phyloP scores from a whole-genome alignment of 441 rosid species.

The Codiaeum variegatum region DNA sequence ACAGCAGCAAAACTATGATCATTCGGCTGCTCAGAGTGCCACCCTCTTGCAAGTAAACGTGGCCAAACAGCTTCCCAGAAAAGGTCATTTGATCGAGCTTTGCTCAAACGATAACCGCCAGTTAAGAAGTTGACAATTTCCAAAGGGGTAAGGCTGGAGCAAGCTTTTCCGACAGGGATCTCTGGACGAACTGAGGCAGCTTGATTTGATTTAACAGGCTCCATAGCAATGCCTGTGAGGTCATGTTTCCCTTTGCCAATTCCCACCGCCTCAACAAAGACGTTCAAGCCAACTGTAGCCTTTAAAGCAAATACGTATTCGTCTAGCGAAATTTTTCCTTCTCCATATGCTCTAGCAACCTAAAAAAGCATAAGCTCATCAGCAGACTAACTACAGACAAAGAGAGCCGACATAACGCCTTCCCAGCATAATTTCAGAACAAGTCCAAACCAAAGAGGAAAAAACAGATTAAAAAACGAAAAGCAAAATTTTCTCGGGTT shows the following conservation, averaged over 20 bases:
- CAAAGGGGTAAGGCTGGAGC: slow-evolving; percentile 46
- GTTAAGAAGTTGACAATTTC: slow-evolving; percentile 65
- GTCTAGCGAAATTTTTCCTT: slow-evolving; percentile 43
- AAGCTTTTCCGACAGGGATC: slow-evolving; percentile 68
- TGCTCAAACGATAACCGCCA: slow-evolving; percentile 74
- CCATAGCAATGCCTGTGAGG: slow-evolving; percentile 54
- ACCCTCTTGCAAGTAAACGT: slow-evolving; percentile 78
- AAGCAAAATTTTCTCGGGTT: neutral
- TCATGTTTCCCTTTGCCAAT: slow-evolving; percentile 71
- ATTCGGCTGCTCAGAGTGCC: slow-evolving; percentile 86
- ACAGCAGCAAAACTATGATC: slow-evolving; percentile 33
- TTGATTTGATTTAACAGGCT: slow-evolving; percentile 46
- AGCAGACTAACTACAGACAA: neutral
- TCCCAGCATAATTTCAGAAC: neutral
- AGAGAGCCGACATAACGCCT: neutral
- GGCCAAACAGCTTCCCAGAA: slow-evolving; percentile 99
- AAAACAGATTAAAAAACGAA: neutral
- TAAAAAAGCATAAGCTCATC: slow-evolving; percentile 14
- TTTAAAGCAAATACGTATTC: slow-evolving; percentile 49
- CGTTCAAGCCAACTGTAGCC: slow-evolving; percentile 38
- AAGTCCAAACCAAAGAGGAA: neutral
- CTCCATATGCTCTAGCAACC: slow-evolving; percentile 44
- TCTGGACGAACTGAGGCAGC: slow-evolving; percentile 37
- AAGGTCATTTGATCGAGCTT: slow-evolving; percentile 70
- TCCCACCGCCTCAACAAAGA: slow-evolving; percentile 46